Base-by-base conservation (phyloP, 345 rosid species). In the Orychophragmus violaceus region DNA sequence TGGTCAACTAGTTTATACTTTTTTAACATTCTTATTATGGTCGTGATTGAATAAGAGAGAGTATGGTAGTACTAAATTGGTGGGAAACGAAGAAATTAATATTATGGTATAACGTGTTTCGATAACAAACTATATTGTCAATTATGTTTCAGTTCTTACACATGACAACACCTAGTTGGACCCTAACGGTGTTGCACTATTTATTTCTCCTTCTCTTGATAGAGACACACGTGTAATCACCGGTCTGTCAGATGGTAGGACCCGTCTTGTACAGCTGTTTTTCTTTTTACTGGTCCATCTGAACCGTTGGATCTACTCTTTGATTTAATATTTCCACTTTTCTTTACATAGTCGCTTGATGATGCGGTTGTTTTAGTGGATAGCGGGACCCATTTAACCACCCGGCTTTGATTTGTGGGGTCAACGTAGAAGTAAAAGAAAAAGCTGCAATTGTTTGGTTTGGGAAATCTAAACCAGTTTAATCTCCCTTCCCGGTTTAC, bases 291-390 rank as follows among this genome's bases (percentile, higher is more conserved):
- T 12, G 57, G 16, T 70, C n/a, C 37, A 63, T 55, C 52, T 46
- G 18, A 25, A 63, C 59, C 70, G 64, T 64, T 71, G 59, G 70
- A 63, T 55, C 41, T 62, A 54, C 56, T 41, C 62, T 11, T 8
- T 42, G 36, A 5, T 32, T 60, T 60, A n/a, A 5, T 17, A 21
- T 21, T 7, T 14, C 5, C 5, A 3, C 16, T 22, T 30, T 18
- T 39, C 14, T 54, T n/a, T 18, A 33, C 13, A 62, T 44, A 71
- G 70, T 63, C 64, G 75, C 75, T 71, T 55, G 70, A 71, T 71
- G 25, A 57, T 63, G 75, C 59, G 51, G 70, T 63, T 71, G 75
- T 56, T 54, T 55, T 44, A 27, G 70, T 71, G 69, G 69, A 44
- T 45, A 45, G 10, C 56, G 13, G 69, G 69, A 54, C 76, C 76